Base-by-base conservation (phyloP, 805 yeast genomes). In the Candida xyloterini region DNA sequence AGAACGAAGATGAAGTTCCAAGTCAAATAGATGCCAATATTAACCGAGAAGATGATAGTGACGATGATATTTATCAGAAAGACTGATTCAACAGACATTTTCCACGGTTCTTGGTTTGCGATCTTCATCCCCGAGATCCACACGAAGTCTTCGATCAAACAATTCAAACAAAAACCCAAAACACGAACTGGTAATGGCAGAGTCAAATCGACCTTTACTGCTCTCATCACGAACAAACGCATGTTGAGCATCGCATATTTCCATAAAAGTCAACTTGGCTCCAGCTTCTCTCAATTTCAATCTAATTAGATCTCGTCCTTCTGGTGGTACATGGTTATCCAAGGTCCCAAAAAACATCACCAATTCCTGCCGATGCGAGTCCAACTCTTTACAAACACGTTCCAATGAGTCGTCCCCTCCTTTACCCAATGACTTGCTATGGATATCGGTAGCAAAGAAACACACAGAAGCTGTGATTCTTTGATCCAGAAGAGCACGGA, bases 371-470 rank as follows among this genome's bases (percentile, higher is more conserved):
- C 31, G 27, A 30, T 69, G 70, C 22, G 73, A 76, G 34, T 73
- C 67, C 46, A 79, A 71, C 42, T 77, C 78, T n/a, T 56, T 60
- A 33, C 76, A 66, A 5, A 54, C 52, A 33, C 87, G 68, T 20
- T 62, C 68, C 51, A 84, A 67, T 1, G 91, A 74, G 54, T 84
- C 89, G 50, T 80, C 89, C 35, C 78, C 68, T 26, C 84, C 84
- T 47, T 73, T 67, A 10, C 89, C 93, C 35, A 85, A 62, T 7
- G 81, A 73, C 52, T 73, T 80, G 43, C 69, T 69, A 57, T 85
- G 93, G 55, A 85, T 80, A 53, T 84, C 93, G 5, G 95, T 84
- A 10, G 88, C 85, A 65, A 84, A 84, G 63, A 83, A 84, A 46
- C 89, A 78, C 14, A 83, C 84, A 9, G 81, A 73, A 13, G 90